These are phyloP conservation scores for Fusarium keratoplasticum DNA, from an alignment of 2,329 filamentous ascomycete genomes.

Conservation along the genomic window DNA sequence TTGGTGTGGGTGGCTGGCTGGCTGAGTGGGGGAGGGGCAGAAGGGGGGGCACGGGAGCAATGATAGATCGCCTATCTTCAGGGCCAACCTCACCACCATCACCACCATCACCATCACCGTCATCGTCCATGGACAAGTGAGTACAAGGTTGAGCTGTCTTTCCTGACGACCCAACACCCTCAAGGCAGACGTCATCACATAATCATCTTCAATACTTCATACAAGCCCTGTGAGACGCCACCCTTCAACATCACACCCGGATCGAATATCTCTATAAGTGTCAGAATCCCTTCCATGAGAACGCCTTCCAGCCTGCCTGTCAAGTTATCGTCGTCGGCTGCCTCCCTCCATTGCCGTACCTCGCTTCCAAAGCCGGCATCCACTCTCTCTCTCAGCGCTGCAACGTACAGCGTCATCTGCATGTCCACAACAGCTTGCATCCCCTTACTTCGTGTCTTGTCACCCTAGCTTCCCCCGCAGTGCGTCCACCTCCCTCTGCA, in stretches of 20 bases:
- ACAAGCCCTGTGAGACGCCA: constrained; percentile 16
- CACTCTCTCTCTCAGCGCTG: constrained; percentile 17
- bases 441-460: constrained; percentile 16
- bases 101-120: constrained; percentile 15
- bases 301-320: constrained; percentile 26
- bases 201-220: constrained; percentile 34
- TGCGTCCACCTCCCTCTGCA: constrained; percentile 82
- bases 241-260: constrained; percentile 9
- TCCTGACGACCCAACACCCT: constrained; percentile 13
- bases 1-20: constrained; percentile 25
- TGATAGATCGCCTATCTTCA: constrained; percentile 1
- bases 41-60: constrained; percentile 5
- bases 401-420: constrained; percentile 10
- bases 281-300: constrained; percentile 32
- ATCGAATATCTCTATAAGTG: constrained; percentile 33
- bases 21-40: constrained; percentile 15
- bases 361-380: constrained; percentile 15
- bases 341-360: constrained; percentile 8
- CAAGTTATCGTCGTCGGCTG: constrained; percentile 16
- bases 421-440: background rate
- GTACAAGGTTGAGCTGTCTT: constrained; percentile 10
- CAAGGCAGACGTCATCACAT: constrained; percentile 29
- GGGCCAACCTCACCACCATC: background rate
- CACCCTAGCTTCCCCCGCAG: constrained; percentile 53
- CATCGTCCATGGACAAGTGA: background rate